A percentile compares a stretch with the other conserved stretches of the same genome.
These are phyloP conservation scores for Komagataella mondaviorum DNA, from an alignment of 805 yeast species.

Conservation along the genomic window DNA sequence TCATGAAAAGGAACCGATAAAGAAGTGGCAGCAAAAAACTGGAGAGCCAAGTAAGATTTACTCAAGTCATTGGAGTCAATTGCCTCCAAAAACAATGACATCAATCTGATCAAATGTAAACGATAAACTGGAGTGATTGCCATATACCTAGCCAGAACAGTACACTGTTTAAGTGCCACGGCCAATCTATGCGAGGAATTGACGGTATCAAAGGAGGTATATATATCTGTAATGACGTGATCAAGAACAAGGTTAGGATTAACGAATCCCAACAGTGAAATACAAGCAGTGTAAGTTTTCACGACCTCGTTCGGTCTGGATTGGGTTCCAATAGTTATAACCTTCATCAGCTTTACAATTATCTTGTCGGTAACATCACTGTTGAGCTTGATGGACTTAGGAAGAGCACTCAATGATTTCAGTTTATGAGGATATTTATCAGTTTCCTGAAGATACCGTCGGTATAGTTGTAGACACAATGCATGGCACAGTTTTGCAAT, in stretches of 20 bases:
- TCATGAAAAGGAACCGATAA: conserved; percentile 63
- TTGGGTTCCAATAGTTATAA: conserved; percentile 61
- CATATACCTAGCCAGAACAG: conserved; percentile 54
- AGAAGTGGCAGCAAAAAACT: conserved; percentile 56
- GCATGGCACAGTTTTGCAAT: conserved; percentile 54
- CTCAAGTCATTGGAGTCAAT: conserved; percentile 80
- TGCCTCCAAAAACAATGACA: conserved; percentile 62
- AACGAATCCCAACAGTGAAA: conserved; percentile 53
- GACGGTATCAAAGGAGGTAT: conserved; percentile 52
- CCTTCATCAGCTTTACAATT: conserved; percentile 22
- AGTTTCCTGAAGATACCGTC: conserved; percentile 37
- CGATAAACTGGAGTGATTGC: conserved; percentile 49
- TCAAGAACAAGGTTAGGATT: conserved; percentile 42
- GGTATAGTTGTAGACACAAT: conserved; percentile 45
- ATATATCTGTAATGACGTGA: conserved; percentile 52
- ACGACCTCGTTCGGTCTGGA: conserved; percentile 49
- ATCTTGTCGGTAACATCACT: conserved; percentile 8
- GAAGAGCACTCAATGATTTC: conserved; percentile 11
- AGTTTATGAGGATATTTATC: conserved; percentile 12
- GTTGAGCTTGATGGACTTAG: conserved; percentile 11
- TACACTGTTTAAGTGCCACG: conserved; percentile 56
- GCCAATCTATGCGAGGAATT: conserved; percentile 70
- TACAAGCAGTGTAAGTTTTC: conserved; percentile 41
- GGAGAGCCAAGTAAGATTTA: conserved; percentile 56
- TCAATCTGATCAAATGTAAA: conserved; percentile 65